These are phyloP conservation scores for Fusarium circinatum DNA, from an alignment of 2,329 filamentous ascomycete genomes.

Conservation along the genomic window DNA sequence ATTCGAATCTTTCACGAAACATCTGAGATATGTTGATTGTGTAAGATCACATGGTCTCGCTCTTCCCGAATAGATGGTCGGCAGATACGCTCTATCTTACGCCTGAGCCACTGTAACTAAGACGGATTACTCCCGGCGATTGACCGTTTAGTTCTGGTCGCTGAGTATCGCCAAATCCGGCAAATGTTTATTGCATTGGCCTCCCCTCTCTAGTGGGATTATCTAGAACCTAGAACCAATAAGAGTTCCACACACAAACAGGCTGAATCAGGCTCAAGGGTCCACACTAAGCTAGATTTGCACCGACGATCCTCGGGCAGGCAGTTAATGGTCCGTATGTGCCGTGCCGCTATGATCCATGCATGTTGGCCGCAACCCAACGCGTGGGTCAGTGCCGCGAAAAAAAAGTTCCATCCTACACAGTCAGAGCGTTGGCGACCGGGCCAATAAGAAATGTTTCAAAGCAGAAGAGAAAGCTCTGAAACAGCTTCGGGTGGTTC, in stretches of 20 bases:
- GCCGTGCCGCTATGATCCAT: not conserved
- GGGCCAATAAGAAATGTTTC: not conserved
- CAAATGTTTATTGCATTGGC: not conserved
- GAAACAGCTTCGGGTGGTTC: not conserved
- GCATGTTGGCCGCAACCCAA: not conserved
- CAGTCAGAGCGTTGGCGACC: not conserved
- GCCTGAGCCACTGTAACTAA: not conserved
- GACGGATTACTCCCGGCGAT: too few species aligned
- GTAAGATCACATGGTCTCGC: not conserved
- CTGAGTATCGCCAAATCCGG: not conserved
- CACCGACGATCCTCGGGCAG: not conserved
- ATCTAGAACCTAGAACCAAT: not conserved
- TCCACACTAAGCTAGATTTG: not conserved
- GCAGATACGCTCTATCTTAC: not conserved
- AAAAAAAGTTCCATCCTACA: not conserved
- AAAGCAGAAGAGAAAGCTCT: not conserved
- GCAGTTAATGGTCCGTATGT: not conserved
- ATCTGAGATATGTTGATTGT: not conserved
- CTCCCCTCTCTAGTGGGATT: not conserved
- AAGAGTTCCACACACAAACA: not conserved
- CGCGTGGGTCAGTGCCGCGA: not conserved
- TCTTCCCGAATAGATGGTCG: not conserved
- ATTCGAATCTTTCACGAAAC: not conserved
- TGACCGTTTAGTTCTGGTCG: not conserved
- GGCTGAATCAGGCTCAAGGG: not conserved